A percentile compares a stretch with the other conserved stretches of the same genome.
Conservation (phyloP, 768 basidiomycete genomes). For the Amyloporia xantha region DNA sequence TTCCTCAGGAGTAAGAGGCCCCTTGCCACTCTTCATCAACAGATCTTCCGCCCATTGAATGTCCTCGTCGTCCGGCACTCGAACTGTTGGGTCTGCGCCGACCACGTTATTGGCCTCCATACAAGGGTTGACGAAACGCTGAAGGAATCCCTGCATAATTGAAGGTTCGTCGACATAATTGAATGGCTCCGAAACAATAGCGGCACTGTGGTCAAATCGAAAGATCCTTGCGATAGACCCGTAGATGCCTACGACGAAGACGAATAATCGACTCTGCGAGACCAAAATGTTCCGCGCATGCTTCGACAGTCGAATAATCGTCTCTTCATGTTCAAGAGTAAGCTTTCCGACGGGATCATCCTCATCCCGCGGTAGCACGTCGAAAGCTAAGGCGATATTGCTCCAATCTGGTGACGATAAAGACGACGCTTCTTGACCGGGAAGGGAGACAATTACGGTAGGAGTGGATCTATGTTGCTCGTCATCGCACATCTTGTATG, state of each 20-base stretch:
- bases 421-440: too few species aligned
- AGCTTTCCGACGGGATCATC: background rate
- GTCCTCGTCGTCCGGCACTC: background rate
- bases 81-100: background rate
- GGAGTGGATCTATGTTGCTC: too few species aligned
- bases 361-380: background rate
- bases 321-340: background rate
- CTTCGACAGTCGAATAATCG: conserved; percentile 7
- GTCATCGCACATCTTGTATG: too few species aligned
- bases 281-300: conserved; percentile 9
- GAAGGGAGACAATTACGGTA: too few species aligned
- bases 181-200: background rate
- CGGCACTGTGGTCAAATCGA: conserved; percentile 10
- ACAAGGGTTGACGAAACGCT: conserved; percentile 8
- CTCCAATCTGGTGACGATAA: too few species aligned
- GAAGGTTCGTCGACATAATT: background rate
- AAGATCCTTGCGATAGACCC: conserved; percentile 5
- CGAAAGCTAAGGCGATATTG: conserved; percentile 6
- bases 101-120: background rate
- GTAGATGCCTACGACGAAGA: conserved; percentile 12
- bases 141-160: conserved; percentile 5
- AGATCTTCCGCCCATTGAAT: background rate
- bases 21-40: background rate
- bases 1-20: background rate
- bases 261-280: conserved; percentile 4